These are phyloP conservation scores for Thielaviopsis euricoi DNA, from an alignment of 2,329 filamentous ascomycete genomes.

Conservation along the genomic window DNA sequence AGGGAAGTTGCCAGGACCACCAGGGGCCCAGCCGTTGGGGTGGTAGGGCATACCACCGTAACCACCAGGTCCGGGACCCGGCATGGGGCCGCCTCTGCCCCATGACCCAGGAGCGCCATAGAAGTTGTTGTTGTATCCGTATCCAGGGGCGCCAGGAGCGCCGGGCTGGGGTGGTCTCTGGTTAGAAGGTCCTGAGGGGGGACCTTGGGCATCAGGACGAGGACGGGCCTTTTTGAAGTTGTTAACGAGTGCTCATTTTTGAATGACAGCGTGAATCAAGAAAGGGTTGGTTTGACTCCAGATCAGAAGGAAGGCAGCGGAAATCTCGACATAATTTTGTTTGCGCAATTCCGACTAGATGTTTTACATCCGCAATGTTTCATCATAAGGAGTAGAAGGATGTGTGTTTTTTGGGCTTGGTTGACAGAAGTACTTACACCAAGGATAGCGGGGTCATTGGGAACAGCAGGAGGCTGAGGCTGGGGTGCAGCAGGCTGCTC, in stretches of 20 bases:
- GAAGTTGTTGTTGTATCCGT: constrained; percentile 22
- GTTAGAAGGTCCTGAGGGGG: constrained; percentile 1
- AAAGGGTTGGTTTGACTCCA: constrained; percentile 4
- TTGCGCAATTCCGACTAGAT: constrained; percentile 80
- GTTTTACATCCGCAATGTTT: constrained; percentile 96
- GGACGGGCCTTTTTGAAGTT: constrained; percentile 10
- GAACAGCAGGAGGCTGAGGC: constrained; percentile 58
- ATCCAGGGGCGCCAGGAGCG: constrained; percentile 7
- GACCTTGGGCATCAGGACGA: constrained; percentile 10
- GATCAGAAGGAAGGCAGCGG: constrained; percentile 99
- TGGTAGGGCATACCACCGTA: constrained; percentile 52
- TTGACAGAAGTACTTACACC: constrained; percentile 55
- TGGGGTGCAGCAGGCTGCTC: constrained; percentile 67
- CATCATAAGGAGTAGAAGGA: constrained; percentile 44
- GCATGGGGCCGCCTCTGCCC: constrained; percentile 35
- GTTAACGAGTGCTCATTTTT: background rate
- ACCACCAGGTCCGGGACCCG: constrained; percentile 14
- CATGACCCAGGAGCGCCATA: constrained; percentile 38
- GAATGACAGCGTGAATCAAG: background rate
- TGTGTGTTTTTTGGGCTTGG: constrained; percentile 8
- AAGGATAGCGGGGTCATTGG: constrained; percentile 90
- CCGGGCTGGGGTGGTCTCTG: background rate
- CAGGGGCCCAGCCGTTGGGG: constrained; percentile 63
- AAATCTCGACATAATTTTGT: constrained; percentile 83
- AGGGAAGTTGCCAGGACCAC: constrained; percentile 53